Evolutionary conservation across 106 monocot genomes (phyloP), one percentile per base, ranked within the genome.

Genomic region (Dendrobium chrysotoxum): DNA sequence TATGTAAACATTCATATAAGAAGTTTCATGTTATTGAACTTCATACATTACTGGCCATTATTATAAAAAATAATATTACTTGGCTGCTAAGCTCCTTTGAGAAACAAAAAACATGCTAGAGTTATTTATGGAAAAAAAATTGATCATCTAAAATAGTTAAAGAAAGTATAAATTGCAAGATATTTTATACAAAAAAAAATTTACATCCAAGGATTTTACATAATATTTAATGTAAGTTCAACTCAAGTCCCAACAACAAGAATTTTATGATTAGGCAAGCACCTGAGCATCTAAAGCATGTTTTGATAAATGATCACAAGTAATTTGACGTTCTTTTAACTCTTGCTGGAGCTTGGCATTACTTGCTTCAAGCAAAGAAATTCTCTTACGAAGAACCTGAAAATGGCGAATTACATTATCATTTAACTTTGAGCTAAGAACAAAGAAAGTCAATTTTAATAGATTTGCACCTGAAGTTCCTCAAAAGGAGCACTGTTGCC

Each of bases 241-340:
- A 31, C 13, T 13, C 20, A 74, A 40, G 21, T 8, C 40, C 74
- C 21, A 74, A n/a, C 18, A 74, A 20, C 20, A 42, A 41, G 41
- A 74, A 40, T n/a, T 28, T 50, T 47, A 28, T 47, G 26, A 76
- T 25, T 28, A 41, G 4, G 18, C 11, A 75, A 39, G 15, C 81
- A 95, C 99, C 91, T 95, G 91, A 75, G 89, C 95, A 84, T 87
- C 90, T 79, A 87, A 75, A 28, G 91, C 93, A 25, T 75, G 79
- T 77, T 90, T 82, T 58, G 83, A 81, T 38, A 91, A 78, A 77
- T 77, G 86, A 20, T 93, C 87, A 74, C 93, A 96, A 5, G 80
- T 84, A 1, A 79, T 70, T 73, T 88, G 84, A 26, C 84, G 82
- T 76, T 90, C 87, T 75, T 90, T 90, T 30, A 96, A 76, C 78